phyloP scores from a whole-genome alignment of 768 basidiomycete species.

The Rhodocollybia butyracea region DNA sequence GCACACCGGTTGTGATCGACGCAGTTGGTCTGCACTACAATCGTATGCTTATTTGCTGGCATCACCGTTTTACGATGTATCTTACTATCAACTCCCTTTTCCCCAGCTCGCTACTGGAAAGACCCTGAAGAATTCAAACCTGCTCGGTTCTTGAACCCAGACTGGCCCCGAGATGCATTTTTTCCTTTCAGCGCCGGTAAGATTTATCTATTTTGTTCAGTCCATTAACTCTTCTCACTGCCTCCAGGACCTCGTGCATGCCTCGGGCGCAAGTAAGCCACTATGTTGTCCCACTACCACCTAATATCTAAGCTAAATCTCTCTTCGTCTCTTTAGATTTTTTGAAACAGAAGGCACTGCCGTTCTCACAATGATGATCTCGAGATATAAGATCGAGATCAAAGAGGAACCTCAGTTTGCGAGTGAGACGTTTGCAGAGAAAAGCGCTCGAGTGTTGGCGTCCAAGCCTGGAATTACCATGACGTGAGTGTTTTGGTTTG shows the following conservation, averaged over 20 bases:
- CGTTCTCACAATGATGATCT: constrained; percentile 46
- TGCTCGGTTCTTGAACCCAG: constrained; percentile 33
- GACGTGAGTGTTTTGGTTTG: not conserved
- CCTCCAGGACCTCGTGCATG: constrained; percentile 39
- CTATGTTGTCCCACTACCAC: not conserved
- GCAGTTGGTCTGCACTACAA: constrained; percentile 47
- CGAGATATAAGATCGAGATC: constrained; percentile 43
- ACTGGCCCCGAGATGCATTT: constrained; percentile 55
- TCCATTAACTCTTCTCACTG: not conserved
- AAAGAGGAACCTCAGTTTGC: constrained; percentile 50
- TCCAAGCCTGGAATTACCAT: constrained; percentile 25
- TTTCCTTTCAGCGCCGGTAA: constrained; percentile 47
- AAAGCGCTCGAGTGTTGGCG: constrained; percentile 38
- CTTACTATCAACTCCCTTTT: not conserved
- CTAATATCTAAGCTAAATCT: not conserved
- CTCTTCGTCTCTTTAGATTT: constrained; percentile 28
- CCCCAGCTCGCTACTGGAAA: constrained; percentile 53
- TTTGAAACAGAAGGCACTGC: constrained; percentile 50
- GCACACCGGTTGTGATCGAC: constrained; percentile 33
- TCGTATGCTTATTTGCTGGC: constrained; percentile 31
- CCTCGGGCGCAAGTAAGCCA: constrained; percentile 40
- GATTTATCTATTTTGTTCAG: not conserved
- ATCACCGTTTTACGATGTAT: not conserved
- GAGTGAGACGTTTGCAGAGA: constrained; percentile 42
- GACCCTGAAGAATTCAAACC: constrained; percentile 46